Evolutionary conservation across 164 flowering plant species (phyloP).

Genomic region (Kingdonia uniflora): DNA sequence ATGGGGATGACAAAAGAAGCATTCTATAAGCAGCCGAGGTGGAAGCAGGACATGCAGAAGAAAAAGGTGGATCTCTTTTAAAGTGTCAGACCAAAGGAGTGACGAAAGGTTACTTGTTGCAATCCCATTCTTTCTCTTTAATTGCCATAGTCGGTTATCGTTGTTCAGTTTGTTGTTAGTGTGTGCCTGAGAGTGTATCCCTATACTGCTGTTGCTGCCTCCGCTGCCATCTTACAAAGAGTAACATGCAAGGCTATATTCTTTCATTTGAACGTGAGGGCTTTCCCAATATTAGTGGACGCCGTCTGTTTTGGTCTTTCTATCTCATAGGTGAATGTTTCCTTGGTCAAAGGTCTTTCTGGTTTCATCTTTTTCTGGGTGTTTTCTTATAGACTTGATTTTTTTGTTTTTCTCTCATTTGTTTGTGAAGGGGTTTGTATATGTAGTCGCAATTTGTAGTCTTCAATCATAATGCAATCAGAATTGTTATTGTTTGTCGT

Average conservation of each 20-base stretch:
- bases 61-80: conserved; percentile 80
- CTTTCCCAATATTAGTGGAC: not conserved
- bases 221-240: not conserved
- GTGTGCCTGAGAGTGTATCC: conserved; percentile 27
- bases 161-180: conserved; percentile 8
- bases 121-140: not conserved
- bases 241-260: conserved; percentile 28
- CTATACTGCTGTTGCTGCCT: conserved; percentile 19
- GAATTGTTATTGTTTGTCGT: conserved; percentile 5
- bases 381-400: too few relatives aligned
- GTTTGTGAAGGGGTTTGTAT: conserved; percentile 9
- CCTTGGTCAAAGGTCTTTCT: not conserved
- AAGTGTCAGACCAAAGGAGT: conserved; percentile 6
- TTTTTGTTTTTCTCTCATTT: not conserved
- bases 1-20: conserved; percentile 73
- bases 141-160: conserved; percentile 8
- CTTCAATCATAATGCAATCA: conserved; percentile 2
- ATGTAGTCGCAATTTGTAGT: conserved; percentile 12
- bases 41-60: conserved; percentile 97
- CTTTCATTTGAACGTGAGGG: conserved; percentile 33
- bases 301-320: conserved; percentile 9
- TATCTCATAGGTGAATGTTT: not conserved
- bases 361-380: too few relatives aligned
- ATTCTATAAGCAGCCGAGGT: conserved; percentile 68
- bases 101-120: conserved; percentile 3